Evolutionary conservation across 768 basidiomycete genomes (phyloP).

Genomic region (Amanita jacksonii): DNA sequence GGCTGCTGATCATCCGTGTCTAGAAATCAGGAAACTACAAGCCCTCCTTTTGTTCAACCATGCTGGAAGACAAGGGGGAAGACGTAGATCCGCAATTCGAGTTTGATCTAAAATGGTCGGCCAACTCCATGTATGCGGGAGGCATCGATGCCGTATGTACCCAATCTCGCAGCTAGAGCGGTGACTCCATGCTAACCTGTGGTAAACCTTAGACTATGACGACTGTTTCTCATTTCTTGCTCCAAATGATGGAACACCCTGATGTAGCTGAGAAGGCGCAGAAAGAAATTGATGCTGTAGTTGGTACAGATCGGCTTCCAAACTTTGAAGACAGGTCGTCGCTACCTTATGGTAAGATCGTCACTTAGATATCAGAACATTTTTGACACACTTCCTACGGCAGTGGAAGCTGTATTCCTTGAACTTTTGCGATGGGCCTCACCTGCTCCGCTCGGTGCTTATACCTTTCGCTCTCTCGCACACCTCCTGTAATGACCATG

Average conservation of each 20-base stretch:
- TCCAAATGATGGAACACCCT: slow-evolving; percentile 58
- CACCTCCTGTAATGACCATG: slow-evolving; percentile 3
- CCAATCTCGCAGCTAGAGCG: neutral
- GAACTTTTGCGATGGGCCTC: slow-evolving; percentile 50
- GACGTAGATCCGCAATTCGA: slow-evolving; percentile 36
- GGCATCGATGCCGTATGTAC: slow-evolving; percentile 53
- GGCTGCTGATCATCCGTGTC: neutral
- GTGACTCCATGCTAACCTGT: neutral
- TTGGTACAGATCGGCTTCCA: slow-evolving; percentile 50
- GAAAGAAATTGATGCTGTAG: slow-evolving; percentile 52
- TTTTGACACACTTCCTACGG: neutral
- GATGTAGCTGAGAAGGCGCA: slow-evolving; percentile 49
- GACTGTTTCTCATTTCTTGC: slow-evolving; percentile 47
- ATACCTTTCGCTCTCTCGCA: neutral
- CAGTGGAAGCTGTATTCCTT: slow-evolving; percentile 43
- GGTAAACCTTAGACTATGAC: slow-evolving; percentile 38
- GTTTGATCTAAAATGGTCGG: slow-evolving; percentile 70
- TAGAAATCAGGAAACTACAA: slow-evolving; percentile 33
- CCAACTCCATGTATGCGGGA: slow-evolving; percentile 73
- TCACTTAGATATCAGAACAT: no score
- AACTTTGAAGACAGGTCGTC: slow-evolving; percentile 42
- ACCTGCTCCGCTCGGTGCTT: slow-evolving; percentile 48
- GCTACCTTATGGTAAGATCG: slow-evolving; percentile 42
- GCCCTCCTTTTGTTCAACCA: slow-evolving; percentile 37
- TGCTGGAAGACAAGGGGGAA: slow-evolving; percentile 41